Conservation (phyloP, 805 yeast genomes). For the Candida ficus region DNA sequence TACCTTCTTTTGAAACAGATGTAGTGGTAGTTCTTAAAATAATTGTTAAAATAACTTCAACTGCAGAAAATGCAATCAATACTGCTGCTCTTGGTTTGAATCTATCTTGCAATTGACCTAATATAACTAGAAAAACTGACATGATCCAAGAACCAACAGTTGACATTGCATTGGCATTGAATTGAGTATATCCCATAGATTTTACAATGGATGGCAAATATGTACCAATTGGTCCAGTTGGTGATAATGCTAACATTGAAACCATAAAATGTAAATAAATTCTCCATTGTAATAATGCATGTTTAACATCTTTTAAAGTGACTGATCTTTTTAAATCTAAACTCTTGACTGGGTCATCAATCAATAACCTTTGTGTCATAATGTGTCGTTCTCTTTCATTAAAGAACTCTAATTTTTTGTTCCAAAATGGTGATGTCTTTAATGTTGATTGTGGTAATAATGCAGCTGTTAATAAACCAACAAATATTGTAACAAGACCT, state of each 20-base stretch:
- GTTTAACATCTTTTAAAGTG: not conserved
- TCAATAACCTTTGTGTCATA: not conserved
- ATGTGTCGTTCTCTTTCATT: slow-evolving; percentile 1
- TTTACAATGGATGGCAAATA: slow-evolving; percentile 3
- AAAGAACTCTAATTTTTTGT: not conserved
- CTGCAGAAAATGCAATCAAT: not conserved
- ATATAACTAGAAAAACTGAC: not conserved
- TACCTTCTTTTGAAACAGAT: not conserved
- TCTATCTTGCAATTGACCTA: not conserved
- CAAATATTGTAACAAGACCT: slow-evolving; percentile 1
- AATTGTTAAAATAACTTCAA: not conserved
- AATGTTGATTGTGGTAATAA: not conserved
- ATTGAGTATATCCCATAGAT: slow-evolving; percentile 1
- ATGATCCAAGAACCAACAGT: slow-evolving; percentile 2
- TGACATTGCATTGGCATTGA: slow-evolving; percentile 4
- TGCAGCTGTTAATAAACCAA: not conserved
- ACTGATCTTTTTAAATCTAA: not conserved
- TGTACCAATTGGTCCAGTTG: not conserved
- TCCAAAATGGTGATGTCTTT: not conserved
- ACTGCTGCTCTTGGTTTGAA: not conserved
- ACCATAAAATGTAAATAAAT: not conserved
- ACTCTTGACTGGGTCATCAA: slow-evolving; percentile 1
- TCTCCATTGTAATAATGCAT: not conserved
- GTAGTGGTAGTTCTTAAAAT: not conserved
- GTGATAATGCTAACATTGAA: not conserved